Base-by-base conservation (phyloP, 2,329 filamentous ascomycete species). In the Fusarium sp. region DNA sequence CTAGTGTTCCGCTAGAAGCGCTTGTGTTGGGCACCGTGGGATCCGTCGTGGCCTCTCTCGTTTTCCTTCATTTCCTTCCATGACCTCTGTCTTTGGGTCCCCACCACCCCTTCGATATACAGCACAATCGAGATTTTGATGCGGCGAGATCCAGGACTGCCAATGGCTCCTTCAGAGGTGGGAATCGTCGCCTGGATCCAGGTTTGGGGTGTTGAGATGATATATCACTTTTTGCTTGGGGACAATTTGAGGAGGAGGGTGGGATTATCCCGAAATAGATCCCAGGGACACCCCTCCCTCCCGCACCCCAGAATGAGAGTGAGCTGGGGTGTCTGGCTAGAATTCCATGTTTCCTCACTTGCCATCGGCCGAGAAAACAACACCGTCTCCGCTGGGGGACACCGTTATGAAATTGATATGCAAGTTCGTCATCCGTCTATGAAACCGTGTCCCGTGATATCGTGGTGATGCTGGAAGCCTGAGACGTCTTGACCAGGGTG, bases 321-420 rank as follows among this genome's bases (percentile, higher is more conserved):
- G 54, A 69, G 33, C 52, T 33, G 27, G 72, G 66, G 65, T 66
- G 71, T 63, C 47, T 63, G 20, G 52, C 59, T 61, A 68, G 61
- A 69, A 38, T 58, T 25, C 56, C 62, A 69, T 79, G 77, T 79
- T 79, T 70, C 62, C 77, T 79, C 77, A 69, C 61, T 66, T 35
- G 33, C 35, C 60, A 71, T 69, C 72, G 70, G 70, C 56, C 66
- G 77, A 79, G 77, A 77, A 77, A 79, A 79, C 77, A 79, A 78
- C 69, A 75, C 77, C 74, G 71, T 77, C 71, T 76, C 72, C 38
- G 66, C 72, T 63, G 35, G 62, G 62, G 65, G 62, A 57, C 40
- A 68, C 67, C 71, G 70, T 79, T 71, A 75, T 73, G 74, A 75
- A 70, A 71, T 61, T 30, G 40, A 50, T 57, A 62, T 73, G 66